Evolutionary conservation across 805 yeast genomes (phyloP), one percentile per base, ranked within the genome.

Genomic region (Saccharomyces eubayanus): DNA sequence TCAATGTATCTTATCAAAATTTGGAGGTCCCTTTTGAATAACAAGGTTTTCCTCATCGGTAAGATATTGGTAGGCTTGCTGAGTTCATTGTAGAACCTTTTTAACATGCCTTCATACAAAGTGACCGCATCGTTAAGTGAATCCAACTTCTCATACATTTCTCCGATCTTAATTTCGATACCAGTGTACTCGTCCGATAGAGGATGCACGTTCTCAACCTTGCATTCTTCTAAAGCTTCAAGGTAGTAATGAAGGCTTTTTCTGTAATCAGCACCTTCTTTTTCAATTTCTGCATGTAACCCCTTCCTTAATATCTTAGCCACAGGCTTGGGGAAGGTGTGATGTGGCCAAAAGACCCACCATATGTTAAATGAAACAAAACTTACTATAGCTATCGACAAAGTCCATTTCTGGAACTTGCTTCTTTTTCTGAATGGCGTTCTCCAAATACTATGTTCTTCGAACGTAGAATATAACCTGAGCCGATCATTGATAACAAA

Each of bases 141-240:
- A n/a, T 74, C 76, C 61, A 89, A 70, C 36, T 84, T 74, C 62
- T 88, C 96, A 65, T 81, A 87, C 89, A 89, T 84, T 64, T 89
- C 96, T 9, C 84, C 95, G 31, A 87, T 73, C 61, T 90, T 88
- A 64, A 90, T 74, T 62, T 89, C 94, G 51, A 90, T 80, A 0
- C 97, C 97, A 0, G 97, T 89, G 65, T 86, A 89, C 60, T 87
- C 90, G 60, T 87, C 90, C 52, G 81, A 74, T 24, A 85, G 60
- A 8, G 76, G 77, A 57, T 80, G 77, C 72, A 89, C 67, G 5
- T 52, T 47, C 46, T 80, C 69, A 21, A 74, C 71, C 40, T 81
- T 78, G 46, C 89, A 85, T 58, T 80, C 76, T 28, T 80, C 74
- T 24, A 90, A 70, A 0, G 96, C 96, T 59, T 85, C 84, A 46